Base-by-base conservation (phyloP, 225 moss, liverwort and hornwort species). In the Pseudoscleropodium purum region DNA sequence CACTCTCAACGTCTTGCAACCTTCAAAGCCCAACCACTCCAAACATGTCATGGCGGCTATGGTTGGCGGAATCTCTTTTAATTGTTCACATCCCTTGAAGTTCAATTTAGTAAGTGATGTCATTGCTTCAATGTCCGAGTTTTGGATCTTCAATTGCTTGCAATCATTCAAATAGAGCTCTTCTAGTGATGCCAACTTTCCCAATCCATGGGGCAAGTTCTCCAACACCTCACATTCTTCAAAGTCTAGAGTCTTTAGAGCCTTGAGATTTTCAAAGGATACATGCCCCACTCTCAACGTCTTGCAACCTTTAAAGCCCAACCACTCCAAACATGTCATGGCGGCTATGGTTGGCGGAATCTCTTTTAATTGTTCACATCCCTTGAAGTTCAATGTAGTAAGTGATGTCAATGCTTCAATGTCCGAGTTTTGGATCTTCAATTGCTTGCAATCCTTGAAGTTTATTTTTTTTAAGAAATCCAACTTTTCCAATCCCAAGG, bases 341-440 rank as follows among this genome's bases (percentile, higher is more conserved):
- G 9, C 5, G 2, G 17, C 9, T 2, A 36, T 66, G 0, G 5
- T 10, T 19, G 0, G 4, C 0, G 24, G 70, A 14, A 70, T 39
- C 2, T 39, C 0, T 39, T 70, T 1, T 0, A 70, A 1, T 70
- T 70, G 39, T 39, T 70, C 14, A 8, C 70, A 70, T 39, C 39
- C 39, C 7, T 24, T 14, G 1, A 70, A 70, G 8, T 24, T 24
- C 39, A 70, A 70, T 39, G 25, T 8, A 2, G 5, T 39, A 14
- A 70, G 14, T 4, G 39, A 14, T 70, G 14, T 15, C 26, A 72
- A 5, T 8, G 72, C 15, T 26, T 41, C 8, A 26, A 72, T 5
- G 0, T 41, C 7, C 0, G 3, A 15, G 2, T 14, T 0, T 0
- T 8, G 0, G 2, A 72, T 15, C 0, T 8, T 41, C 1, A 72